These are phyloP conservation scores for Microcos paniculata DNA, from an alignment of 345 rosid genomes.

Conservation along the genomic window DNA sequence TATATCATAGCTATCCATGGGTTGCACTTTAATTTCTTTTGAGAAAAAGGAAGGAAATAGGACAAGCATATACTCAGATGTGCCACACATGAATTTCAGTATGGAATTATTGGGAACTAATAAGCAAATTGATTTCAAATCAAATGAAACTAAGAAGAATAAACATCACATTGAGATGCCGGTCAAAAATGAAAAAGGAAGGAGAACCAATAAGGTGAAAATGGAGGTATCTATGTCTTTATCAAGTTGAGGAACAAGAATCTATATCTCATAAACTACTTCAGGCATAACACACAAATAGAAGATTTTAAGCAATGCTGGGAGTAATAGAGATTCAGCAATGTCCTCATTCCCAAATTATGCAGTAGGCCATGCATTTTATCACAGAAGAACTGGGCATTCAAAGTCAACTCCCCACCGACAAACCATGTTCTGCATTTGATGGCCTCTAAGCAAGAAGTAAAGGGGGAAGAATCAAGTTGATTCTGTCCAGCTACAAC, in stretches of 20 bases:
- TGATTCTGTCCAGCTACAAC: constrained; percentile 46
- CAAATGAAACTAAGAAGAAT: not conserved
- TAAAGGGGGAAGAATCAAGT: constrained; percentile 23
- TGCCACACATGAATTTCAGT: not conserved
- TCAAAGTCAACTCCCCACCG: not conserved
- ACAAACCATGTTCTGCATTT: not conserved
- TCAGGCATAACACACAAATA: too few relatives aligned
- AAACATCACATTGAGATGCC: not conserved
- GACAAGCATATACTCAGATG: not conserved
- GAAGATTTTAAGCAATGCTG: not conserved
- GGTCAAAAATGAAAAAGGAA: not conserved
- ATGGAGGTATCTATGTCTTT: not conserved
- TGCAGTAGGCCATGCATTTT: not conserved
- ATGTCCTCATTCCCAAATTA: not conserved
- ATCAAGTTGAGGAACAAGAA: not conserved
- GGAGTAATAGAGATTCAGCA: not conserved
- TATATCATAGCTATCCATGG: not conserved
- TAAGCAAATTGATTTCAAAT: not conserved
- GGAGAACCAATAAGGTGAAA: not conserved
- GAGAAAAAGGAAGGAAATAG: not conserved
- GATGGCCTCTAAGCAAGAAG: not conserved
- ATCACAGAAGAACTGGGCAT: not conserved
- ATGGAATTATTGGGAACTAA: not conserved
- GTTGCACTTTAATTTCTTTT: not conserved
- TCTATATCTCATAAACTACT: not conserved